Conservation (phyloP, 345 rosid species). For the Populus simonii region DNA sequence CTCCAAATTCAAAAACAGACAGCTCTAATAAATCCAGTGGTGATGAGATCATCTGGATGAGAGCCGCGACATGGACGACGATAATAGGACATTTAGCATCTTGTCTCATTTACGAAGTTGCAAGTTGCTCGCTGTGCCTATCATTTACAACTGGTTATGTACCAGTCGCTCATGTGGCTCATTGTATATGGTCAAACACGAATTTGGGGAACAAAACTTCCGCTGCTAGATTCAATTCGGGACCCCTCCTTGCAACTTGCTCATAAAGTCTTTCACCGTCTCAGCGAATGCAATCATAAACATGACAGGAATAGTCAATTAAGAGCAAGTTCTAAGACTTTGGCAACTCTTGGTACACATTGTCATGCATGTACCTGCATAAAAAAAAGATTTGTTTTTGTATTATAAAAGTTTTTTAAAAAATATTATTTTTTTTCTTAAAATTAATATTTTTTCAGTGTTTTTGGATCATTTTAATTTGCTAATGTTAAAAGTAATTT, state of each 20-base stretch:
- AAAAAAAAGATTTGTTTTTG: too few species aligned
- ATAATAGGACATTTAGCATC: not conserved
- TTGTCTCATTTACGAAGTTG: not conserved
- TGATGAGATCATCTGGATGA: constrained; percentile 9
- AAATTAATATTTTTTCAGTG: too few species aligned
- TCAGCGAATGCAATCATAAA: not conserved
- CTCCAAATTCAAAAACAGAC: not conserved
- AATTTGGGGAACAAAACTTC: not conserved
- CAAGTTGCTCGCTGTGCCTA: constrained; percentile 13
- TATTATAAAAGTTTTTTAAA: too few species aligned
- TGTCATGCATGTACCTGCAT: not conserved
- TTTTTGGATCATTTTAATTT: too few species aligned
- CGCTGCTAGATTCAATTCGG: constrained; percentile 17
- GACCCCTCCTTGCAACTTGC: constrained; percentile 23
- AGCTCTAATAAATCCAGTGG: not conserved
- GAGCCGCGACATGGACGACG: not conserved
- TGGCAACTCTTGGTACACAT: constrained; percentile 1
- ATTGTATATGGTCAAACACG: constrained; percentile 15
- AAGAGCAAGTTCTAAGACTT: not conserved
- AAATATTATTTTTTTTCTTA: too few species aligned
- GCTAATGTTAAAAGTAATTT: too few species aligned
- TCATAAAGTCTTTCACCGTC: constrained; percentile 4
- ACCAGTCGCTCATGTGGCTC: not conserved
- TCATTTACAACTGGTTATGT: constrained; percentile 6
- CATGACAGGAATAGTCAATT: not conserved